Conservation (phyloP, 2,329 filamentous ascomycete species). For the Coniochaeta sp. region DNA sequence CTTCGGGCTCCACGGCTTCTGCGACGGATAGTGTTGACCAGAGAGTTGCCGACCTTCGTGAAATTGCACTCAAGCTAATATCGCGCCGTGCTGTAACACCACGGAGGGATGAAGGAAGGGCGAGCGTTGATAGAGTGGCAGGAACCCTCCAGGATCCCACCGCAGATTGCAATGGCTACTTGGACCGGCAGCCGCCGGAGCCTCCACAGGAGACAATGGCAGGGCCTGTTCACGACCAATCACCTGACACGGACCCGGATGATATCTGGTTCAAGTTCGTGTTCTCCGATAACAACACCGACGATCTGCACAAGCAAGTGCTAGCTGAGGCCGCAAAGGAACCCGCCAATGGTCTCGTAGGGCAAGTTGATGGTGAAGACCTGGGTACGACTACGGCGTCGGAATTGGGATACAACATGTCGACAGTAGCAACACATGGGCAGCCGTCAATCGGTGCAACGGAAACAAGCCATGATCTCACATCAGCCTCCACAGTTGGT, state of each 20-base stretch:
- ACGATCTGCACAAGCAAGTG: neutral
- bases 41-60: neutral
- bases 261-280: slow-evolving; percentile 1
- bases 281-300: neutral
- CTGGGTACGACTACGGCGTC: slow-evolving; percentile 9
- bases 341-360: slow-evolving; percentile 11
- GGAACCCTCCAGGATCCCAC: no score
- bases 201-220: neutral
- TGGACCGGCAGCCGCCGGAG: neutral
- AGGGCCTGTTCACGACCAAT: neutral
- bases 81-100: neutral
- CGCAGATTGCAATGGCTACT: neutral
- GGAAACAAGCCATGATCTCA: neutral
- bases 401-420: slow-evolving; percentile 6
- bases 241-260: neutral
- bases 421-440: slow-evolving; percentile 6
- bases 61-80: neutral
- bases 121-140: neutral
- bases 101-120: neutral
- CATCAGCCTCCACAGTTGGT: slow-evolving; percentile 2
- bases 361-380: slow-evolving; percentile 13
- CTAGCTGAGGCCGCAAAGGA: neutral
- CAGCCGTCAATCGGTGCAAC: neutral
- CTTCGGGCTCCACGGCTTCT: neutral
- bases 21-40: neutral